Percentiles rank a stretch among this genome's conserved stretches.
phyloP scores from a whole-genome alignment of 805 yeast genomes.

The Zygosaccharomyces siamensis region DNA sequence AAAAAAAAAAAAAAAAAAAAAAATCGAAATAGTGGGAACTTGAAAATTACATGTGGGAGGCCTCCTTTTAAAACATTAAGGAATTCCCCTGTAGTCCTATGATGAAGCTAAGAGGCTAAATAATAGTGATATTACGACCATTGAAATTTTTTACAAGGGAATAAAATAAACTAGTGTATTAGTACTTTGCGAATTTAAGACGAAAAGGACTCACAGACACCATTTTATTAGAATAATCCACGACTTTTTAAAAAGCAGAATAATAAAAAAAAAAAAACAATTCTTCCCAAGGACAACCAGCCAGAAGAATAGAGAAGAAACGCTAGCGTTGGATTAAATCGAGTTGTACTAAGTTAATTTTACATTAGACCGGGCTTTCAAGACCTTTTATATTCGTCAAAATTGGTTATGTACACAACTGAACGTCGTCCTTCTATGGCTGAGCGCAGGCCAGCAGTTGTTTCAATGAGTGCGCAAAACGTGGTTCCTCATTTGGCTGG shows the following conservation, averaged over 20 bases:
- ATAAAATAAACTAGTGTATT: not conserved
- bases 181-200: not conserved
- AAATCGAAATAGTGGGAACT: not conserved
- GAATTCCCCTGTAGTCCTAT: not conserved
- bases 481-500: slow-evolving; percentile 70
- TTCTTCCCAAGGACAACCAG: not conserved
- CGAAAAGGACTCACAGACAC: not conserved
- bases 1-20: slow-evolving; percentile 4
- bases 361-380: not conserved
- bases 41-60: not conserved
- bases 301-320: no score
- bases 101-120: not conserved
- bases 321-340: no score
- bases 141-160: not conserved
- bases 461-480: slow-evolving; percentile 24
- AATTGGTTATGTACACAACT: slow-evolving; percentile 24
- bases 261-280: not conserved
- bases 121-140: not conserved
- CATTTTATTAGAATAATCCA: not conserved
- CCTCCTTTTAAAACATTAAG: not conserved
- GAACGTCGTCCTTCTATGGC: slow-evolving; percentile 62
- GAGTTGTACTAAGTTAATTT: no score
- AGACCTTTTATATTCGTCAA: not conserved
- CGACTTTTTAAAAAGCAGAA: not conserved
- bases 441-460: slow-evolving; percentile 57